Evolutionary conservation across 495 filamentous ascomycete genomes (phyloP).

Genomic region (Penicillium lagena): DNA sequence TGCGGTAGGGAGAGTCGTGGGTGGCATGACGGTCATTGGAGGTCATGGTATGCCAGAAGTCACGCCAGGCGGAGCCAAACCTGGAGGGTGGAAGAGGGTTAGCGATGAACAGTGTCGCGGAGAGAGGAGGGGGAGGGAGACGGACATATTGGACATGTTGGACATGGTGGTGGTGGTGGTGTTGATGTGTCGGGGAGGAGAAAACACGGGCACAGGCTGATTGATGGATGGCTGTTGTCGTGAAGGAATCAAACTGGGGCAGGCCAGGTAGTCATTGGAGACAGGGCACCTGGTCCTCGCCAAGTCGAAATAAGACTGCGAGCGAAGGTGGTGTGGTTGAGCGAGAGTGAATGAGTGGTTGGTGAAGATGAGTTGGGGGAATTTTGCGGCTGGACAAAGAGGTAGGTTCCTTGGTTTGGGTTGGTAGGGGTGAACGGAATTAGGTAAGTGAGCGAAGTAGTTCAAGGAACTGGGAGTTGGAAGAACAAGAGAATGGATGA

Average conservation of each 20-base stretch:
- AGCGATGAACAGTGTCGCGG: background rate
- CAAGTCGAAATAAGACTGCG: no score
- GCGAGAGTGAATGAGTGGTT: background rate
- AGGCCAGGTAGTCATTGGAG: no score
- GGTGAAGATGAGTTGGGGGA: no score
- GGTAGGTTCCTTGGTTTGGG: no score
- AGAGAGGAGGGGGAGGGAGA: background rate
- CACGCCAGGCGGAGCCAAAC: constrained; percentile 58
- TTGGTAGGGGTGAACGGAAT: no score
- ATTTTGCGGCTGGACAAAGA: no score
- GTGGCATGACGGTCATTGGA: constrained; percentile 69
- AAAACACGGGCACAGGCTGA: background rate
- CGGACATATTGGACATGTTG: constrained; percentile 21
- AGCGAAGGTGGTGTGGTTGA: no score
- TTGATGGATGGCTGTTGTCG: background rate
- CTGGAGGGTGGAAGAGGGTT: constrained; percentile 25
- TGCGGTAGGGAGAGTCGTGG: constrained; percentile 81
- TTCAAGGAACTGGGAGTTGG: no score
- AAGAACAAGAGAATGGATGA: no score
- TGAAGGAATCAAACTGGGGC: no score
- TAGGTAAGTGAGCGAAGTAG: no score
- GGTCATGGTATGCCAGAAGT: constrained; percentile 97
- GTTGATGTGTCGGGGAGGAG: background rate
- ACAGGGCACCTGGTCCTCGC: no score
- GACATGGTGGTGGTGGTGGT: background rate